Conservation (phyloP, 495 filamentous ascomycete genomes). For the Podospora sp. region DNA sequence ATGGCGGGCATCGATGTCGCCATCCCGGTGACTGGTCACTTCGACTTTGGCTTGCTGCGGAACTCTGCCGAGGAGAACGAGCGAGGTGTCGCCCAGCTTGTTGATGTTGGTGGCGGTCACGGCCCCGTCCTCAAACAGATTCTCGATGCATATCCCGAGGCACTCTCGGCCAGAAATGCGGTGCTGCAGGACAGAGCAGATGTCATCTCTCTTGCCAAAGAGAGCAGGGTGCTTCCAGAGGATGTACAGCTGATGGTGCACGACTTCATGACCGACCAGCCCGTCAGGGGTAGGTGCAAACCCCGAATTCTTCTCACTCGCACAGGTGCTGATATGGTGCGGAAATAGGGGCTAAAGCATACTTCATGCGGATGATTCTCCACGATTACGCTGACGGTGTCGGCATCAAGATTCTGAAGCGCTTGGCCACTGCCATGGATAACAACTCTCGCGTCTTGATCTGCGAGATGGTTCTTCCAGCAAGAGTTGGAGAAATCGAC, state of each 20-base stretch:
- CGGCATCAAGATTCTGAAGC: constrained; percentile 23
- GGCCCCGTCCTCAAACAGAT: constrained; percentile 29
- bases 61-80: constrained; percentile 18
- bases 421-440: constrained; percentile 27
- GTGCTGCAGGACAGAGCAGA: constrained; percentile 28
- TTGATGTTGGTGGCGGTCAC: constrained; percentile 29
- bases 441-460: constrained; percentile 31
- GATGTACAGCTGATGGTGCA: constrained; percentile 19
- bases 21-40: constrained; percentile 27
- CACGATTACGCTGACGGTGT: constrained; percentile 30
- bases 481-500: constrained; percentile 26
- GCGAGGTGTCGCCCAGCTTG: constrained; percentile 23
- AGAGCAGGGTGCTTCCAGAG: constrained; percentile 14
- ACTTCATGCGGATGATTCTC: constrained; percentile 33
- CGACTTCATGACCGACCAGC: constrained; percentile 27
- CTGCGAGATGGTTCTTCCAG: constrained; percentile 37
- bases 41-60: constrained; percentile 26
- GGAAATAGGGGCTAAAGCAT: constrained; percentile 27
- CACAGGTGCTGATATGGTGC: not conserved
- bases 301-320: not conserved
- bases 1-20: constrained; percentile 31
- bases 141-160: constrained; percentile 16
- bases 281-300: constrained; percentile 23
- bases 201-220: constrained; percentile 22
- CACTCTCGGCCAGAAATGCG: constrained; percentile 14